A percentile compares a stretch with the other conserved stretches of the same genome.
Conservation (phyloP, 2,329 filamentous ascomycete genomes). For the Aquanectria penicillioides region DNA sequence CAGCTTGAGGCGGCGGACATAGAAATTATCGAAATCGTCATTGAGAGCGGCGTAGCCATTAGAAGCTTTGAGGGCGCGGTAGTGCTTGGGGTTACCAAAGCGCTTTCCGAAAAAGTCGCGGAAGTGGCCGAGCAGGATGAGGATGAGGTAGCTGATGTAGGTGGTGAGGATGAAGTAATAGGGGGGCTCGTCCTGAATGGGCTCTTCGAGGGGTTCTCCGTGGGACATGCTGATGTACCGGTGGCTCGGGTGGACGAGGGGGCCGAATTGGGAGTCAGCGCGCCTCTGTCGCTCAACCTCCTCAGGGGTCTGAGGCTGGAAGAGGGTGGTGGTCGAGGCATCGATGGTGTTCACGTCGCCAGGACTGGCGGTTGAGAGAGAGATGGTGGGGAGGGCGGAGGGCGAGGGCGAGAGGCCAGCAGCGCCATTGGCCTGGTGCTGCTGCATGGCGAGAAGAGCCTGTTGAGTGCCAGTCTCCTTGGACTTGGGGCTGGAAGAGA, state of each 20-base stretch:
- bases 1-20: conserved; percentile 90
- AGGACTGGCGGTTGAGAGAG: conserved; percentile 84
- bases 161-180: conserved; percentile 98
- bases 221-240: conserved; percentile 90
- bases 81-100: conserved; percentile 84
- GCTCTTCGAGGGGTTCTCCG: conserved; percentile 81
- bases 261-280: conserved; percentile 91
- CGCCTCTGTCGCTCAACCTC: conserved; percentile 80
- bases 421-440: conserved; percentile 56
- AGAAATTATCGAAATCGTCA: conserved; percentile 99
- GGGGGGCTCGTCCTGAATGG: conserved; percentile 92
- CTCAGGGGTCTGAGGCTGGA: conserved; percentile 86
- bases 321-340: conserved; percentile 79
- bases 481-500: conserved; percentile 81
- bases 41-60: conserved; percentile 96
- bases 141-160: conserved; percentile 96
- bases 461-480: conserved; percentile 75
- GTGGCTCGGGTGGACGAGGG: conserved; percentile 81
- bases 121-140: conserved; percentile 95
- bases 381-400: conserved; percentile 88
- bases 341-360: conserved; percentile 79
- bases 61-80: conserved; percentile 81
- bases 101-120: conserved; percentile 98
- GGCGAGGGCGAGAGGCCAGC: conserved; percentile 77
- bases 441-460: conserved; percentile 73